A percentile compares a stretch with the other conserved stretches of the same genome.
Conservation (phyloP, 371 early-diverging fungal genomes). For the Lichtheimia corymbifera region DNA sequence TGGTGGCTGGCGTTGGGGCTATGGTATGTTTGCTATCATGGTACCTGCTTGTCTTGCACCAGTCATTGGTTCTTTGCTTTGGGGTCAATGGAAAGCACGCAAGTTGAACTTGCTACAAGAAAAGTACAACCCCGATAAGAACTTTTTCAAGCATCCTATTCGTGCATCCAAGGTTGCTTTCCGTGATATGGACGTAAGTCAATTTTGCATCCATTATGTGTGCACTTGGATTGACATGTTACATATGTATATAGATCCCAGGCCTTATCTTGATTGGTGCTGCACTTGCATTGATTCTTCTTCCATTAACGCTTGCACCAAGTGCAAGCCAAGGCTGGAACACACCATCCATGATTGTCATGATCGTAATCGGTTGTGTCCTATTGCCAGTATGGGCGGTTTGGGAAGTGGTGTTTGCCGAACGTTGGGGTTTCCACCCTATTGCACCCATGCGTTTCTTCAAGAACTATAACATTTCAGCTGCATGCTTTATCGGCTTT, state of each 20-base stretch:
- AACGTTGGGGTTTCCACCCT: slow-evolving; percentile 9
- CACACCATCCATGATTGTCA: slow-evolving; percentile 21
- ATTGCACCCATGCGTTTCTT: slow-evolving; percentile 23
- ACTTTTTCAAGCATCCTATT: slow-evolving; percentile 18
- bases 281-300: slow-evolving; percentile 20
- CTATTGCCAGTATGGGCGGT: slow-evolving; percentile 12
- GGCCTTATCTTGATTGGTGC: slow-evolving; percentile 20
- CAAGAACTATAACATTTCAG: slow-evolving; percentile 20
- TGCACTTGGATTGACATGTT: background rate
- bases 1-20: slow-evolving; percentile 25
- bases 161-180: slow-evolving; percentile 1
- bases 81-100: slow-evolving; percentile 20
- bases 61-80: slow-evolving; percentile 14
- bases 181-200: slow-evolving; percentile 22
- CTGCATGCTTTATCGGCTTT: slow-evolving; percentile 18
- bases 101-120: slow-evolving; percentile 8
- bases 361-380: slow-evolving; percentile 18
- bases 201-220: background rate
- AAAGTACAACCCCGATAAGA: slow-evolving; percentile 8
- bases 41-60: slow-evolving; percentile 22
- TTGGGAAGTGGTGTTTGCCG: slow-evolving; percentile 18
- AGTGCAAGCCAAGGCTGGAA: slow-evolving; percentile 18
- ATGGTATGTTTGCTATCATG: slow-evolving; percentile 25
- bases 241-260: slow-evolving; percentile 7
- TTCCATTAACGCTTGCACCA: slow-evolving; percentile 18